phyloP scores from a whole-genome alignment of 1,139 yeast genomes.

The Groenewaldozyma sp. region DNA sequence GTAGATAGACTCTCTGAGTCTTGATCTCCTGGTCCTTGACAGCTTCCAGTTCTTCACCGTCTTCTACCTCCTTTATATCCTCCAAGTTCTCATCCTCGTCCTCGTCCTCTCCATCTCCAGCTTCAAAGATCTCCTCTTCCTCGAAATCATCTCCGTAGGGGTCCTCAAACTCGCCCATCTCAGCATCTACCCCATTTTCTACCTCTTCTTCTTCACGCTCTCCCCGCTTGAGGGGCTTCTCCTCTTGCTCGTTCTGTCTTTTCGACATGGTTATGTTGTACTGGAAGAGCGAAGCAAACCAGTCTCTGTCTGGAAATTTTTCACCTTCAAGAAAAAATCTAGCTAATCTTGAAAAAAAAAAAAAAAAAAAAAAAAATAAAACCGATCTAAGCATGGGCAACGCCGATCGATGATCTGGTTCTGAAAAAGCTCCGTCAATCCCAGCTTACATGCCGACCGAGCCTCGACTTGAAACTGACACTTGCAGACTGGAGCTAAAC shows the following conservation, averaged over 20 bases:
- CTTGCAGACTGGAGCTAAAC: no score
- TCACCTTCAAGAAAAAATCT: background rate
- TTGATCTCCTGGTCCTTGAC: constrained; percentile 27
- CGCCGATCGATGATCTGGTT: no score
- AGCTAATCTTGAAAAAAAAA: constrained; percentile 1
- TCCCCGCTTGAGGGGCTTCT: constrained; percentile 19
- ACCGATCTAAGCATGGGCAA: no score
- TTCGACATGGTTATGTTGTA: no score
- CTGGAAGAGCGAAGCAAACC: background rate
- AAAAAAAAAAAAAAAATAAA: no score
- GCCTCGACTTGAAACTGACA: no score
- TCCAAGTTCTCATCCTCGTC: constrained; percentile 33
- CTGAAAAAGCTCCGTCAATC: no score
- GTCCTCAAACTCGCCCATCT: constrained; percentile 89
- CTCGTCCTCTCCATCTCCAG: constrained; percentile 43
- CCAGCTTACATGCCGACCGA: no score
- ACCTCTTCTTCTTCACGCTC: constrained; percentile 15
- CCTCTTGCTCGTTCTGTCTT: constrained; percentile 13
- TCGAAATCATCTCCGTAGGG: constrained; percentile 94
- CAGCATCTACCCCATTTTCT: constrained; percentile 38
- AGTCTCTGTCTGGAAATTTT: background rate
- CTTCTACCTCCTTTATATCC: constrained; percentile 31
- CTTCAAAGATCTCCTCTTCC: constrained; percentile 43
- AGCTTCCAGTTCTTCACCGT: constrained; percentile 35
- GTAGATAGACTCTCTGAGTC: constrained; percentile 50